Evolutionary conservation across 2,329 filamentous ascomycete species (phyloP).

Genomic region (Epicoccum sorghinum): DNA sequence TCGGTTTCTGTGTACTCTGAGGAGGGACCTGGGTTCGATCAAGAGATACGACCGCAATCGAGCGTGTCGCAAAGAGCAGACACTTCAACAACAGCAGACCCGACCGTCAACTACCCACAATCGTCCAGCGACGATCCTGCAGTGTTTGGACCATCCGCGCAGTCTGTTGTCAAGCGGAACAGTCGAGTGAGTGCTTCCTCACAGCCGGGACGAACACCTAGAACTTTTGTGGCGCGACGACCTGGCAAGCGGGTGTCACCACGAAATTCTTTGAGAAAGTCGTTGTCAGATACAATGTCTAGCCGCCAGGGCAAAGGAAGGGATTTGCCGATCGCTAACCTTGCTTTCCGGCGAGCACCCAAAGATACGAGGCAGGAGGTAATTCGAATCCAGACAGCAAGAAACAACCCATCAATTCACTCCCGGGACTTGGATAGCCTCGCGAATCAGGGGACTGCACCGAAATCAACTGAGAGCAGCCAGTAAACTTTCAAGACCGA

Average conservation of each 20-base stretch:
- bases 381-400: not conserved
- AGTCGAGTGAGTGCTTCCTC: not conserved
- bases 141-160: not conserved
- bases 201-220: not conserved
- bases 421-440: constrained; percentile 39
- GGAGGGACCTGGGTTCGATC: not conserved
- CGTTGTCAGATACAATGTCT: not conserved
- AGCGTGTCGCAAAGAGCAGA: constrained; percentile 4
- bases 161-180: not conserved
- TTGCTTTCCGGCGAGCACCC: not conserved
- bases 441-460: constrained; percentile 18
- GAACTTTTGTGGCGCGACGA: not conserved
- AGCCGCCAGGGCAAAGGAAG: not conserved
- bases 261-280: not conserved
- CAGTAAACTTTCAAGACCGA: no score
- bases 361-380: not conserved
- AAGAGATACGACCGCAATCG: not conserved
- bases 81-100: not conserved
- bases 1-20: constrained; percentile 25
- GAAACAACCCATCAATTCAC: constrained; percentile 25
- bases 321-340: not conserved
- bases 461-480: not conserved
- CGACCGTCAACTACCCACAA: not conserved
- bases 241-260: not conserved
- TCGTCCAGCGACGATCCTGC: not conserved